Percentiles rank a stretch among this genome's conserved stretches.
Evolutionary conservation across 345 rosid genomes (phyloP).

Genomic region (Eucalyptus brandiana): DNA sequence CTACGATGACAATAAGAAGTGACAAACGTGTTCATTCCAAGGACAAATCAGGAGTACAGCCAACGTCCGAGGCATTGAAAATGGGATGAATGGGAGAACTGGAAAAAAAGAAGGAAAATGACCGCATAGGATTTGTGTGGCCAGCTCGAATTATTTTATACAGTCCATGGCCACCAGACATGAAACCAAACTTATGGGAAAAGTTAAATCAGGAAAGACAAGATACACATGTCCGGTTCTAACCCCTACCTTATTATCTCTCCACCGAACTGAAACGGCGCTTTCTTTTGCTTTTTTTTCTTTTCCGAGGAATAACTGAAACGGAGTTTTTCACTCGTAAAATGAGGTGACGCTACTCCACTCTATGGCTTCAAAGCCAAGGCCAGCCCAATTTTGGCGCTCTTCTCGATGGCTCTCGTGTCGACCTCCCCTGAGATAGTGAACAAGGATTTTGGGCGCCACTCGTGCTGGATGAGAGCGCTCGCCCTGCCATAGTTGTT

Average conservation of each 20-base stretch:
- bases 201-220: neutral
- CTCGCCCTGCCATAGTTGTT: constrained; percentile 80
- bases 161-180: constrained; percentile 13
- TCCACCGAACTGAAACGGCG: neutral
- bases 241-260: constrained; percentile 11
- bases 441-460: constrained; percentile 85
- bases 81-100: neutral
- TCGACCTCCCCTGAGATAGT: constrained; percentile 92
- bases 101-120: neutral
- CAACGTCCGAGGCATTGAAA: neutral
- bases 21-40: neutral
- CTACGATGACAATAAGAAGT: neutral
- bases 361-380: constrained; percentile 72
- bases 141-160: constrained; percentile 30
- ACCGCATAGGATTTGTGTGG: neutral
- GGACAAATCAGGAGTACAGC: neutral
- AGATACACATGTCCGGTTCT: neutral
- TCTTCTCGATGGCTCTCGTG: constrained; percentile 84
- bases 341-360: neutral
- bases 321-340: neutral
- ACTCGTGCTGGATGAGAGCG: constrained; percentile 91
- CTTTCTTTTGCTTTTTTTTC: neutral
- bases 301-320: neutral
- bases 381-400: constrained; percentile 85
- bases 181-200: neutral